These are phyloP conservation scores for Populus hybrid DNA, from an alignment of 441 rosid species.

Conservation along the genomic window DNA sequence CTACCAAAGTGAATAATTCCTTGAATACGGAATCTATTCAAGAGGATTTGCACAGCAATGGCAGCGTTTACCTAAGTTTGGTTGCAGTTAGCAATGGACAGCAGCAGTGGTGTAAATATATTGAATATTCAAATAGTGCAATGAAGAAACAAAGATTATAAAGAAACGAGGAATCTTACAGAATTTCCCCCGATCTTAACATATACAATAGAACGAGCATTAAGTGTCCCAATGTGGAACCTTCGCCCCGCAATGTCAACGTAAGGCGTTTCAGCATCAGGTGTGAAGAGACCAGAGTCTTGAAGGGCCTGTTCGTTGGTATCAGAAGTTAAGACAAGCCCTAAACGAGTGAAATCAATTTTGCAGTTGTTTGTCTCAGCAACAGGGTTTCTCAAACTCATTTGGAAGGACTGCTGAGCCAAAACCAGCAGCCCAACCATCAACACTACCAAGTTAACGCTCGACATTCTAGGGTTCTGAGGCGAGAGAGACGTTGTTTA, in stretches of 20 bases:
- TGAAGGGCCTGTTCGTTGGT: background rate
- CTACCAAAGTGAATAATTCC: no score
- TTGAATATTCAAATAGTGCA: no score
- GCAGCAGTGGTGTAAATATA: no score
- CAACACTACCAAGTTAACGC: background rate
- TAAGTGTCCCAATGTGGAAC: background rate
- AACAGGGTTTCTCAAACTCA: background rate
- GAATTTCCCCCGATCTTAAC: no score
- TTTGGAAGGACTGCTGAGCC: background rate
- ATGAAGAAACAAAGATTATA: no score
- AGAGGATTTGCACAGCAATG: no score
- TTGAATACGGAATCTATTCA: no score
- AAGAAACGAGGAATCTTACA: no score
- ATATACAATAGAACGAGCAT: no score
- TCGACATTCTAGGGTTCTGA: background rate
- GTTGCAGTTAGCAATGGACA: no score
- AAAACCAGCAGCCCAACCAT: constrained; percentile 1
- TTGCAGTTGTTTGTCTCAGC: background rate
- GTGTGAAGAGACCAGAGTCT: background rate
- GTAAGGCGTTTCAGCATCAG: background rate
- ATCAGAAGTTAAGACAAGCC: background rate
- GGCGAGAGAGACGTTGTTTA: no score
- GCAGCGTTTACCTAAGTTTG: no score
- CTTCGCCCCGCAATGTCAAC: constrained; percentile 13
- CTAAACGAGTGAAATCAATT: background rate